phyloP scores from a whole-genome alignment of 2,329 filamentous ascomycete species.

The Aotearoamyces nothofagi region DNA sequence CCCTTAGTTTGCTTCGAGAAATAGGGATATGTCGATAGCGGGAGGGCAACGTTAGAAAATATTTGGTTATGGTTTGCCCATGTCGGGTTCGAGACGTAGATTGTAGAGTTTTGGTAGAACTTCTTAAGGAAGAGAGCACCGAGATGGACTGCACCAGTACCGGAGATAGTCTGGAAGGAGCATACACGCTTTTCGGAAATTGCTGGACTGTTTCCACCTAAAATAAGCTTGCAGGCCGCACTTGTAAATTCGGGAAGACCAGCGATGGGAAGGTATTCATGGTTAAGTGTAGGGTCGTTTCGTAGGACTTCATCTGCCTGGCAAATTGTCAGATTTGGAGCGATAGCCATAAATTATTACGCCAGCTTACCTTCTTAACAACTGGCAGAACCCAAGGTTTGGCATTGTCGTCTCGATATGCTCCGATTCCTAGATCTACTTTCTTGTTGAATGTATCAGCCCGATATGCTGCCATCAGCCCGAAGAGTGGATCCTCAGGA shows the following conservation, averaged over 20 bases:
- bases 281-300: conserved; percentile 81
- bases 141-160: conserved; percentile 87
- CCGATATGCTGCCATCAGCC: conserved; percentile 75
- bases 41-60: conserved; percentile 76
- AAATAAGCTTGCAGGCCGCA: conserved; percentile 81
- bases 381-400: conserved; percentile 97
- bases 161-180: conserved; percentile 89
- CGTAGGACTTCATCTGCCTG: conserved; percentile 85
- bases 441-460: conserved; percentile 67
- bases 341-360: too few species aligned
- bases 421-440: conserved; percentile 83
- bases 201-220: conserved; percentile 67
- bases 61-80: conserved; percentile 99
- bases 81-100: conserved; percentile 89
- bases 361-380: conserved; percentile 68
- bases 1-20: conserved; percentile 81
- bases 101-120: conserved; percentile 67
- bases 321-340: conserved; percentile 5
- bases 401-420: conserved; percentile 86
- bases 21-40: conserved; percentile 79
- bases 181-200: conserved; percentile 68
- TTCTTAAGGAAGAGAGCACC: conserved; percentile 86
- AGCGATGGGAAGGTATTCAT: conserved; percentile 96
- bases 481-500: conserved; percentile 90
- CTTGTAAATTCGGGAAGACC: conserved; percentile 74